phyloP scores from a whole-genome alignment of 495 filamentous ascomycete genomes.

The Xylaria grammica region DNA sequence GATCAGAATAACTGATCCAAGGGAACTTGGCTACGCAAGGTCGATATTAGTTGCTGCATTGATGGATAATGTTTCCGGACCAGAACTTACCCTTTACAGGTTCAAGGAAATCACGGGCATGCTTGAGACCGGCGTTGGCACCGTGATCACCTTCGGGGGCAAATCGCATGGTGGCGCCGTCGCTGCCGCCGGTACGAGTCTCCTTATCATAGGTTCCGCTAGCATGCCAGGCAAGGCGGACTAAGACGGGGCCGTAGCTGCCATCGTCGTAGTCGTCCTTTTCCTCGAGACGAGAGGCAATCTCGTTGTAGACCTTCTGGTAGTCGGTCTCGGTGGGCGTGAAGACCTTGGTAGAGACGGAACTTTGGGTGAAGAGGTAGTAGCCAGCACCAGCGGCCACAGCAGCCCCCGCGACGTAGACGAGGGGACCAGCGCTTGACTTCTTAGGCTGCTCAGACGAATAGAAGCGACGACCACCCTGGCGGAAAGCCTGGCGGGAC shows the following conservation, averaged over 20 bases:
- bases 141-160: slow-evolving; percentile 89
- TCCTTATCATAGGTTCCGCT: slow-evolving; percentile 88
- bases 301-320: slow-evolving; percentile 92
- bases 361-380: slow-evolving; percentile 70
- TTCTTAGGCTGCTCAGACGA: slow-evolving; percentile 69
- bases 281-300: slow-evolving; percentile 79
- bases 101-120: slow-evolving; percentile 90
- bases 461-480: slow-evolving; percentile 74
- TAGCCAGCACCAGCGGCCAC: slow-evolving; percentile 69
- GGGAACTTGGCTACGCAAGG: slow-evolving; percentile 70
- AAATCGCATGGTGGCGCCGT: slow-evolving; percentile 98
- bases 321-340: slow-evolving; percentile 84
- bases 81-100: slow-evolving; percentile 73
- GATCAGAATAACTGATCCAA: slow-evolving; percentile 95
- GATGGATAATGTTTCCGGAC: background rate
- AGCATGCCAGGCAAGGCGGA: slow-evolving; percentile 87
- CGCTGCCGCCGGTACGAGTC: slow-evolving; percentile 90
- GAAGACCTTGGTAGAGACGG: slow-evolving; percentile 62
- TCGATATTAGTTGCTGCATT: background rate
- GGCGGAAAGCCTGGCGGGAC: slow-evolving; percentile 66
- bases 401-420: slow-evolving; percentile 56
- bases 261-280: slow-evolving; percentile 97
- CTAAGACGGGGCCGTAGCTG: slow-evolving; percentile 88
- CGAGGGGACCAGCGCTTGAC: slow-evolving; percentile 51
- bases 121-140: slow-evolving; percentile 89